Percentiles rank a stretch among this genome's conserved stretches.
Conservation (phyloP, 2,329 filamentous ascomycete species). For the Ophiosphaerella herpotricha region DNA sequence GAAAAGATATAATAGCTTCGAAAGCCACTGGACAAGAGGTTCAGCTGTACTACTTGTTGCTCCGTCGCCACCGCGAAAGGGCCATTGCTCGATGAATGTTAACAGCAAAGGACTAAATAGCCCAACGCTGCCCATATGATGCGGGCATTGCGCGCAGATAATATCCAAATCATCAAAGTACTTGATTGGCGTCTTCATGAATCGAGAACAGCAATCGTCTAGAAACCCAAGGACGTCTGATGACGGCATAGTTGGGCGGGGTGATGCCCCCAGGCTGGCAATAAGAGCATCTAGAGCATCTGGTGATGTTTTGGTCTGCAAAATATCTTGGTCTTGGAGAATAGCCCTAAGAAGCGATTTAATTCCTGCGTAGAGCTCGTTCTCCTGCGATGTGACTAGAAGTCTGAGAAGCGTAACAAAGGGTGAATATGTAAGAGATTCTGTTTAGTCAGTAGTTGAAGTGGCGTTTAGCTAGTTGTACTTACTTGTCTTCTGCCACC, state of each 20-base stretch:
- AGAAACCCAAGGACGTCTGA: conserved; percentile 68
- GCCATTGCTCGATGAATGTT: conserved; percentile 76
- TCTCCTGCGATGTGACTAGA: conserved; percentile 55
- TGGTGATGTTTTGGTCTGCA: conserved; percentile 54
- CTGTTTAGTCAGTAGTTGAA: conserved; percentile 36
- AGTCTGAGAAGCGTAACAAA: conserved; percentile 73
- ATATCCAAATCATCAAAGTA: conserved; percentile 75
- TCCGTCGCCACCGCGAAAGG: conserved; percentile 57
- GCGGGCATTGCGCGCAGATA: conserved; percentile 35
- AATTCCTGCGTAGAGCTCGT: conserved; percentile 57
- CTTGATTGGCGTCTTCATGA: conserved; percentile 77
- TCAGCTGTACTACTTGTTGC: conserved; percentile 32
- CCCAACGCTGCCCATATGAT: conserved; percentile 19
- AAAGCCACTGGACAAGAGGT: conserved; percentile 42
- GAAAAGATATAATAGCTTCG: conserved; percentile 40
- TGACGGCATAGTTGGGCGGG: conserved; percentile 26
- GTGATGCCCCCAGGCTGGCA: conserved; percentile 54
- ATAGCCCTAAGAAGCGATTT: conserved; percentile 64
- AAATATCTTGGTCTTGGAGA: conserved; percentile 68
- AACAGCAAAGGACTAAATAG: conserved; percentile 68
- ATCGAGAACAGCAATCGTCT: conserved; percentile 80
- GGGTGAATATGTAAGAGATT: conserved; percentile 67
- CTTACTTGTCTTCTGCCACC: conserved; percentile 75
- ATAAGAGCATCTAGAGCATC: conserved; percentile 51
- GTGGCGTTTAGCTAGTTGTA: not conserved